These are phyloP conservation scores for Prunus mume DNA, from an alignment of 306 rosid species.

Conservation along the genomic window DNA sequence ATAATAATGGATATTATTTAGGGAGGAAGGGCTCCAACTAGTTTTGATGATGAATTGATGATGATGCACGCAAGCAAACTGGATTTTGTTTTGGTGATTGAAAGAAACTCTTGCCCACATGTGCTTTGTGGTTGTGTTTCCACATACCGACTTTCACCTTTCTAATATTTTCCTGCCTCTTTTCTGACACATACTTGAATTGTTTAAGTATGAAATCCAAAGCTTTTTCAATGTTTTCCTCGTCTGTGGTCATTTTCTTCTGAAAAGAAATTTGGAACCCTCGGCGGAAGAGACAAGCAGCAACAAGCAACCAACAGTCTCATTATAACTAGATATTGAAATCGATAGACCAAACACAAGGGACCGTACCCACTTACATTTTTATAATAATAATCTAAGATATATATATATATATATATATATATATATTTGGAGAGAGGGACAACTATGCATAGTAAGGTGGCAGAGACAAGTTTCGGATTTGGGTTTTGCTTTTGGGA, in stretches of 20 bases:
- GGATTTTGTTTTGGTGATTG: constrained; percentile 1
- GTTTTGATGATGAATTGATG: background rate
- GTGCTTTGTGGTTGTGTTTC: constrained; percentile 20
- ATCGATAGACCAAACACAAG: constrained; percentile 22
- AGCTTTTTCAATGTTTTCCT: constrained; percentile 23
- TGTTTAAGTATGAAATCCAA: constrained; percentile 29
- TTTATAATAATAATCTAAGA: background rate
- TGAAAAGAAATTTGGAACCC: constrained; percentile 12
- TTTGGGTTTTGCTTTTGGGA: constrained; percentile 23
- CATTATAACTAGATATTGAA: constrained; percentile 25
- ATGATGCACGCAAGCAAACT: background rate
- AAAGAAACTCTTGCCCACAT: background rate
- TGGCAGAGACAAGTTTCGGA: constrained; percentile 27
- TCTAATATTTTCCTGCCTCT: constrained; percentile 21
- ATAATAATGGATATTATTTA: background rate
- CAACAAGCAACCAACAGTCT: constrained; percentile 1
- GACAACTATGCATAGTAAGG: background rate
- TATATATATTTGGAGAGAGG: background rate
- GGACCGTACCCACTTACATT: constrained; percentile 28
- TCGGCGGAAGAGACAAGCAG: constrained; percentile 29
- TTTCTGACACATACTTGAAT: constrained; percentile 18
- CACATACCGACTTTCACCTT: constrained; percentile 16
- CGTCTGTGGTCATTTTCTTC: constrained; percentile 36
- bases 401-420: no score
- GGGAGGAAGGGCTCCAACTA: background rate